These are phyloP conservation scores for Mycena citricolor DNA, from an alignment of 1,284 basidiomycete species.

Conservation along the genomic window DNA sequence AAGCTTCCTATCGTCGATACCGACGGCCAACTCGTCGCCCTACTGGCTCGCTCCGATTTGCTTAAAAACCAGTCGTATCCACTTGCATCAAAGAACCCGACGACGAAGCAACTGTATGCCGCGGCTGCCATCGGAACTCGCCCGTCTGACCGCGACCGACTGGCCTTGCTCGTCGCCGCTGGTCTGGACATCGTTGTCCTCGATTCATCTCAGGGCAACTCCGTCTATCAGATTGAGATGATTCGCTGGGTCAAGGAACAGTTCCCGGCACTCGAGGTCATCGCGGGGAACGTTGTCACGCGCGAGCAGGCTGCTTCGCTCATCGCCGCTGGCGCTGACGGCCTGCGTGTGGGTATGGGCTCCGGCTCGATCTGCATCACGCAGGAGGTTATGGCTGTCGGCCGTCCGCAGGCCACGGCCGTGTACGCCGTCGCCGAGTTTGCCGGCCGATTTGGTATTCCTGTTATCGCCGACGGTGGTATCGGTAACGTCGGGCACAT, in stretches of 20 bases:
- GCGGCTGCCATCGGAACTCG: slow-evolving; percentile 98
- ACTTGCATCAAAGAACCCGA: slow-evolving; percentile 88
- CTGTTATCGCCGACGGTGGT: slow-evolving; percentile 98
- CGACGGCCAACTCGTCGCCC: slow-evolving; percentile 76
- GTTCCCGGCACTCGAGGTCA: slow-evolving; percentile 85
- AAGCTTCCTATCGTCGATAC: slow-evolving; percentile 91
- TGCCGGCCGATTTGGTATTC: slow-evolving; percentile 90
- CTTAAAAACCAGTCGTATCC: slow-evolving; percentile 99
- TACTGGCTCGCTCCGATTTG: slow-evolving; percentile 93
- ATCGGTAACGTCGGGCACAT: slow-evolving; percentile 97
- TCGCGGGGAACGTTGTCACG: slow-evolving; percentile 97
- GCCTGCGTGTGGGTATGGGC: slow-evolving; percentile 95
- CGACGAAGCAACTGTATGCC: slow-evolving; percentile 95
- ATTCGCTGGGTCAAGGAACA: slow-evolving; percentile 91
- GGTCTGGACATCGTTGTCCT: slow-evolving; percentile 95
- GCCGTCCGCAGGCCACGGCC: slow-evolving; percentile 95
- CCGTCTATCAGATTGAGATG: slow-evolving; percentile 93
- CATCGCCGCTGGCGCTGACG: slow-evolving; percentile 94
- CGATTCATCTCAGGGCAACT: slow-evolving; percentile 98
- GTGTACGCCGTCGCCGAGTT: slow-evolving; percentile 96
- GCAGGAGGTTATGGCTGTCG: slow-evolving; percentile 99
- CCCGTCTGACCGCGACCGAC: slow-evolving; percentile 83
- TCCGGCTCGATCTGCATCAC: slow-evolving; percentile 99
- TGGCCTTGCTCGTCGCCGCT: slow-evolving; percentile 86
- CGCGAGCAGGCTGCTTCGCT: slow-evolving; percentile 95